Base-by-base conservation (phyloP, 208 protist genomes). In the Borovskyia barvae region DNA sequence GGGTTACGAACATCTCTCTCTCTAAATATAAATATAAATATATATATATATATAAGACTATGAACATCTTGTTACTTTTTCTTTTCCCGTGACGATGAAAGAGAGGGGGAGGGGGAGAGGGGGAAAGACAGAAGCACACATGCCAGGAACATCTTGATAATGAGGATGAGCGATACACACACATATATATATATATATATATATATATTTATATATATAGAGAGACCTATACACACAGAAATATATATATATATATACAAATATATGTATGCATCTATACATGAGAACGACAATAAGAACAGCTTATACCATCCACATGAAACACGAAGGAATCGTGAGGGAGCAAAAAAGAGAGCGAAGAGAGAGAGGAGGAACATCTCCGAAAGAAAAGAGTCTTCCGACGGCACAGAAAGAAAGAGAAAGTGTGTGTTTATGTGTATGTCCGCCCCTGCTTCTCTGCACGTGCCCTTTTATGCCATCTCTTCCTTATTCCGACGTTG, bases 401-500 rank as follows among this genome's bases (percentile, higher is more conserved):
- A 39, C 19, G 29, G 14, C 28, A 32, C 29, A 28, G 29, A 7
- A 7, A n/a, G 46, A 52, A 52, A 37, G 17, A 29, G 11, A 35
- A 29, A 52, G 33, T 17, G 20, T 35, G n/a, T 8, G 6, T 11
- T n/a, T 32, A 52, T 22, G 5, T n/a, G n/a, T n/a, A n/a, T n/a
- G n/a, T n/a, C 4, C 32, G 14, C 30, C 32, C 11, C 11, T 35
- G 17, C 9, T 28, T 19, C 3, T 28, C 28, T 7, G 19, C 14
- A 12, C 32, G 20, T 25, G 20, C 17, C 48, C 8, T 24, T 30
- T 67, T 47, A 74, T 20, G 32, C 36, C 41, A 39, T 58, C 45
- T 85, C 74, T 24, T 81, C 78, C 59, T 76, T 85, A 40, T 57
- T 67, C 33, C 58, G 71, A 9, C 70, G 49, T 48, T 78, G 74